These are phyloP conservation scores for Glaciozyma antarctica DNA, from an alignment of 768 basidiomycete species.

Conservation along the genomic window DNA sequence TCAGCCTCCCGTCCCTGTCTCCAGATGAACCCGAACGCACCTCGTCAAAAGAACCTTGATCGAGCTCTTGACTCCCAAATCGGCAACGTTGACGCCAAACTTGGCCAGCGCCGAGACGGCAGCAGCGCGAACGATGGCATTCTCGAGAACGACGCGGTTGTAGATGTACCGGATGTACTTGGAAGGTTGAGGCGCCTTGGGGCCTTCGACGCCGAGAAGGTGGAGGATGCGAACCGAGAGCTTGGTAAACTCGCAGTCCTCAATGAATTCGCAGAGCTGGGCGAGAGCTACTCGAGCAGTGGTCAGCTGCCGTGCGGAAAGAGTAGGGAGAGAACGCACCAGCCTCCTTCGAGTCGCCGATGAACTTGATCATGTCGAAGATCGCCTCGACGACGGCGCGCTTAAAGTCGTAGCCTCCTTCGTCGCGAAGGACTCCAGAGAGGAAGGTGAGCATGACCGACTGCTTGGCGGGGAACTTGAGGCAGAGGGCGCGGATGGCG, in stretches of 20 bases:
- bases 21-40: conserved; percentile 40
- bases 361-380: conserved; percentile 99
- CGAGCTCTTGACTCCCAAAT: conserved; percentile 67
- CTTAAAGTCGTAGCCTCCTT: conserved; percentile 99
- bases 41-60: conserved; percentile 76
- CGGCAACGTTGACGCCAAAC: conserved; percentile 83
- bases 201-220: conserved; percentile 88
- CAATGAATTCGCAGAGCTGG: conserved; percentile 98
- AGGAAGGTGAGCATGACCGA: conserved; percentile 95
- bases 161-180: conserved; percentile 99
- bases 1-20: not conserved
- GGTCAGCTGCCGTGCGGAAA: not conserved
- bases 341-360: conserved; percentile 89
- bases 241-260: conserved; percentile 99
- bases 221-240: conserved; percentile 94
- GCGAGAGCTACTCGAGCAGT: conserved; percentile 57
- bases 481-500: conserved; percentile 91
- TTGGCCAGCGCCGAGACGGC: conserved; percentile 91
- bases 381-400: conserved; percentile 98
- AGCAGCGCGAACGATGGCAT: conserved; percentile 92
- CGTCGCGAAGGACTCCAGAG: conserved; percentile 89
- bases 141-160: conserved; percentile 96
- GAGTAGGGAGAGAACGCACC: conserved; percentile 34
- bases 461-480: conserved; percentile 97
- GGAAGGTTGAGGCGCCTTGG: conserved; percentile 87